phyloP scores from a whole-genome alignment of 176 grass and related monocot genomes.

The Triticum turgidum region DNA sequence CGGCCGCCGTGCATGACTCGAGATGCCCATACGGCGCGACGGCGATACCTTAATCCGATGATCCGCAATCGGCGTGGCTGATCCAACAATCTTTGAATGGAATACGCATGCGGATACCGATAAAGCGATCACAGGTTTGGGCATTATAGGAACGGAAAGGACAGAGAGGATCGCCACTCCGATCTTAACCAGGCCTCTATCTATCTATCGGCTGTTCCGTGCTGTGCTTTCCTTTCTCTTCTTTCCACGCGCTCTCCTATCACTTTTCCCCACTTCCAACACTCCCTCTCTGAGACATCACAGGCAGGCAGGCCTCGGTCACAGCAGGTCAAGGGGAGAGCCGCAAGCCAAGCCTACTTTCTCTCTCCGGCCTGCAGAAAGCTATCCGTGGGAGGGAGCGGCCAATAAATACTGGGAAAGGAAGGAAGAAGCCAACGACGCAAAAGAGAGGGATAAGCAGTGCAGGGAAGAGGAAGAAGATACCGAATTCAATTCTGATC shows the following conservation, averaged over 20 bases:
- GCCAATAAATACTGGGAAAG: slow-evolving; percentile 59
- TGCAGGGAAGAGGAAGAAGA: background rate
- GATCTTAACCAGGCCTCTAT: slow-evolving; percentile 38
- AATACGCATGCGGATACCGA: background rate
- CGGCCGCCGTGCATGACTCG: slow-evolving; percentile 23
- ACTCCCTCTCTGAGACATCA: slow-evolving; percentile 37
- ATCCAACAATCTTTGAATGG: slow-evolving; percentile 36
- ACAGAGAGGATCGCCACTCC: slow-evolving; percentile 45
- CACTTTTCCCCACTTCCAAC: slow-evolving; percentile 59
- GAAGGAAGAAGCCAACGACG: background rate
- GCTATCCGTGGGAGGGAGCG: slow-evolving; percentile 27
- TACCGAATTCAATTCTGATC: slow-evolving; percentile 57
- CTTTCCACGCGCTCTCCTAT: slow-evolving; percentile 43
- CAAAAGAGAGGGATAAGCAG: slow-evolving; percentile 33
- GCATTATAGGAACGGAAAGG: slow-evolving; percentile 43
- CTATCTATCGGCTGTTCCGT: background rate
- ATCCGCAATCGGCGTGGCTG: slow-evolving; percentile 8
- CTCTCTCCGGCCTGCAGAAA: slow-evolving; percentile 50
- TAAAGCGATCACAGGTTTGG: slow-evolving; percentile 33
- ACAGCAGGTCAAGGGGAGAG: slow-evolving; percentile 39
- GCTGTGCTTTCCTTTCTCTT: slow-evolving; percentile 52
- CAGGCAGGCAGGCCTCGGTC: slow-evolving; percentile 5
- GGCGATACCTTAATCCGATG: no score
- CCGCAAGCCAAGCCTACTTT: slow-evolving; percentile 12
- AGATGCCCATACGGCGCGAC: slow-evolving; percentile 28